These are phyloP conservation scores for Sugiyamaella sp. DNA, from an alignment of 1,139 yeast genomes.

Conservation along the genomic window DNA sequence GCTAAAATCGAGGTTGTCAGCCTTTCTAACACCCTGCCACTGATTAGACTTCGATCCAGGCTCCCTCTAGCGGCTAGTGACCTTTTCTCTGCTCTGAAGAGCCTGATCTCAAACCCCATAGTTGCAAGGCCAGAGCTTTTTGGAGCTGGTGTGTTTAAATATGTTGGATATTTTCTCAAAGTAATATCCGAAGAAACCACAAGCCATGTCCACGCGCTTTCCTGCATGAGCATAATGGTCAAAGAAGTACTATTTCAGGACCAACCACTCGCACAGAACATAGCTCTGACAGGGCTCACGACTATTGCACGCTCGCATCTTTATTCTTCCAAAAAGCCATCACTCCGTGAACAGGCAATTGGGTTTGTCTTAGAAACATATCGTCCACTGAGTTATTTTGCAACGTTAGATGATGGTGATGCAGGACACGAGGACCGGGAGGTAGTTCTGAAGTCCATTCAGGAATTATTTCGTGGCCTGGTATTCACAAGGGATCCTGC, in stretches of 20 bases:
- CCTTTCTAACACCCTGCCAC: not conserved
- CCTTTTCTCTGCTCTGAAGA: constrained; percentile 7
- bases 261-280: constrained; percentile 31
- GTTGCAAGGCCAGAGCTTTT: constrained; percentile 1
- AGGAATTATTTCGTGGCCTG: not conserved
- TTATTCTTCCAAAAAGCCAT: constrained; percentile 29
- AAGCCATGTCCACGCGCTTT: constrained; percentile 27
- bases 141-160: constrained; percentile 8
- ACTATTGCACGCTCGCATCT: constrained; percentile 22
- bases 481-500: not conserved
- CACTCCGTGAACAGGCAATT: constrained; percentile 33
- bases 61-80: constrained; percentile 16
- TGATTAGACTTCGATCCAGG: constrained; percentile 4
- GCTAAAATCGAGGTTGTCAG: not conserved
- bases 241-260: constrained; percentile 27
- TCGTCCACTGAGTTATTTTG: constrained; percentile 17
- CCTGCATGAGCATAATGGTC: constrained; percentile 24
- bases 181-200: constrained; percentile 26
- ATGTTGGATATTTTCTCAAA: constrained; percentile 22
- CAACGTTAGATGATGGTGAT: not conserved
- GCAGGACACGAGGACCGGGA: not conserved
- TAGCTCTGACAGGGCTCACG: constrained; percentile 28
- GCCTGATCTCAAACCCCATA: constrained; percentile 9
- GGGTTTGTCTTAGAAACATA: constrained; percentile 31
- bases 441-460: not conserved